Base-by-base conservation (phyloP, 306 rosid genomes). In the Trifolium dubium region DNA sequence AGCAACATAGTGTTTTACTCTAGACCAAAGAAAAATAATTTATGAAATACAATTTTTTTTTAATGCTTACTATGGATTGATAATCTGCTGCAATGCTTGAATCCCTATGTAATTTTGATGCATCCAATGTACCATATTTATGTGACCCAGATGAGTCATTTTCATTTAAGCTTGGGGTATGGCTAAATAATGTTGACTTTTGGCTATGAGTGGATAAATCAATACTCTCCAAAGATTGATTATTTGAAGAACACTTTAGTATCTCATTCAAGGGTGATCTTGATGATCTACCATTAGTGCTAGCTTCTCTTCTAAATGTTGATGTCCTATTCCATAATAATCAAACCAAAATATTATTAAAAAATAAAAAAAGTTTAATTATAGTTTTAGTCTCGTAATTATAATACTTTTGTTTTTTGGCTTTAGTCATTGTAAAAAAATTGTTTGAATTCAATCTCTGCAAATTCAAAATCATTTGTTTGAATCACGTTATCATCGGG, bases 101-200 rank as follows among this genome's bases (percentile, higher is more conserved):
- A 44, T 86, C 90, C 23, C 72, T 39, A 53, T 63, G 76, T 61
- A 88, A 86, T 68, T 46, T 80, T 34, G 75, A 62, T 32, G 39
- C 18, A 66, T 85, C 89, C 19, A 65, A 2, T 53, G 90, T 89
- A 15, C 85, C 94, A 75, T 55, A 81, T 63, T n/a, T 53, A 19
- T 30, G 50, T 31, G 80, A 10, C n/a, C 68, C 69, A 13, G 78
- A 43, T 41, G 63, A 47, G n/a, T 81, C 70, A 68, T 17, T 72
- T 6, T 81, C 89, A 4, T 60, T 85, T 0, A 83, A 63, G 41
- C 15, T 14, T 2, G 89, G 85, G 59, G 78, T 77, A 13, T 34
- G 72, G 64, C 81, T 61, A 73, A 70, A 67, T 30, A 84, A 50
- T 43, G 84, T 51, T 43, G 86, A 11, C 77, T 85, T 74, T 23